A percentile compares a stretch with the other conserved stretches of the same genome.
These are phyloP conservation scores for Nicotiana sylvestris DNA, from an alignment of 257 asterid genomes.

Conservation along the genomic window DNA sequence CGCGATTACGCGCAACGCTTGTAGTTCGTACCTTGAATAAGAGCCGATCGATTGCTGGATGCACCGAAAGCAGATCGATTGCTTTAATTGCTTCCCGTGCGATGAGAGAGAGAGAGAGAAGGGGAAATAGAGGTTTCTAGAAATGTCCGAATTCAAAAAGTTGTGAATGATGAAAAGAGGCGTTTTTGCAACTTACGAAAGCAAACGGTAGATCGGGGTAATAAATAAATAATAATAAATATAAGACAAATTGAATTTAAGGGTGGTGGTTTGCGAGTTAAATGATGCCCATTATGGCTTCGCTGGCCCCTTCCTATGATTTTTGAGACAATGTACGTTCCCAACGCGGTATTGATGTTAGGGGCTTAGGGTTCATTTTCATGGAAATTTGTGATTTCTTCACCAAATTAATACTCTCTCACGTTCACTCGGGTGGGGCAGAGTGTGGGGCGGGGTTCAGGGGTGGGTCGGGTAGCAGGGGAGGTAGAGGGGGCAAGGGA, in stretches of 20 bases:
- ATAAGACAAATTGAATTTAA: background rate
- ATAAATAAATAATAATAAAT: no score
- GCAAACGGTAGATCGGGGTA: background rate
- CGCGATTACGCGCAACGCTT: background rate
- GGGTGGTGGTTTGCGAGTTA: background rate
- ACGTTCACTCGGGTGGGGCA: no score
- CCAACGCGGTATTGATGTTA: background rate
- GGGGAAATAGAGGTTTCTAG: background rate
- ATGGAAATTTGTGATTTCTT: background rate
- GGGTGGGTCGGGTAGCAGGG: no score
- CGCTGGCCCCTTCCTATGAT: background rate
- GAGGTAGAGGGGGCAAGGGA: no score
- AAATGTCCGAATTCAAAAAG: background rate
- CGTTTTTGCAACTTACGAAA: background rate
- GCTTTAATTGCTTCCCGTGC: background rate
- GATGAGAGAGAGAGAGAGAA: background rate
- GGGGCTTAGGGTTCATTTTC: background rate
- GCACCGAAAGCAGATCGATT: background rate
- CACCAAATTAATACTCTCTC: background rate
- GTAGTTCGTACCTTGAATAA: background rate
- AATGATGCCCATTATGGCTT: background rate
- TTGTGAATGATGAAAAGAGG: background rate
- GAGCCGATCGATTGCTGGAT: slow-evolving; percentile 1
- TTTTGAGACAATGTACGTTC: background rate
- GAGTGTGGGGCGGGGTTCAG: no score